Conservation (phyloP, 2,329 filamentous ascomycete species). For the Pyrenochaeta sp. region DNA sequence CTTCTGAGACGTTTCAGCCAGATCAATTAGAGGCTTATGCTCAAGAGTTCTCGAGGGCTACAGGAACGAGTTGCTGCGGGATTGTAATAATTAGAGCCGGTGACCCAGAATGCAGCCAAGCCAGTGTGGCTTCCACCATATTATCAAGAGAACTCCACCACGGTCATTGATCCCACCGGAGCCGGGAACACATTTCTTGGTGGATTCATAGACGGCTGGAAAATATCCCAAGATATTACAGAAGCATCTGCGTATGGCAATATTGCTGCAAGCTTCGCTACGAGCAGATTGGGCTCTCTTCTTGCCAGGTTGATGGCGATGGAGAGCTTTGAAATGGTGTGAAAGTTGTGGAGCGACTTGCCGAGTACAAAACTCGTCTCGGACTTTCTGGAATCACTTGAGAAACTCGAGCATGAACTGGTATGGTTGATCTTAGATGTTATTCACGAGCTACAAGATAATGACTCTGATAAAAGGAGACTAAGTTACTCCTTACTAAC, state of each 20-base stretch:
- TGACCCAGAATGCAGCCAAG: slow-evolving; percentile 12
- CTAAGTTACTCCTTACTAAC: too few relatives aligned
- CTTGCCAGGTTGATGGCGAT: background rate
- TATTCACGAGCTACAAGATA: too few relatives aligned
- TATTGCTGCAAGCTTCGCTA: slow-evolving; percentile 31
- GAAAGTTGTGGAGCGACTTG: slow-evolving; percentile 8
- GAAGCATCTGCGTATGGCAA: slow-evolving; percentile 19
- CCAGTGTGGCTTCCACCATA: slow-evolving; percentile 21
- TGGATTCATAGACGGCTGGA: slow-evolving; percentile 24
- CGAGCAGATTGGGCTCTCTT: slow-evolving; percentile 34
- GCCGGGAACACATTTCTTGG: slow-evolving; percentile 34
- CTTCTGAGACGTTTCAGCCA: background rate
- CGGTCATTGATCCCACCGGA: slow-evolving; percentile 30
- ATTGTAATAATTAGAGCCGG: slow-evolving; percentile 19
- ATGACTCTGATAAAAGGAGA: too few relatives aligned
- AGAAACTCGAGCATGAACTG: too few relatives aligned
- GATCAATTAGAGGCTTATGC: slow-evolving; percentile 1
- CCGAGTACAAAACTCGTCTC: slow-evolving; percentile 12
- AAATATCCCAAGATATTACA: slow-evolving; percentile 4
- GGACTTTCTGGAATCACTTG: background rate
- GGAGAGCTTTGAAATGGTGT: slow-evolving; percentile 19
- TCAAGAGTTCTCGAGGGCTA: background rate
- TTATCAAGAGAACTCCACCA: slow-evolving; percentile 4
- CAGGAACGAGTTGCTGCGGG: slow-evolving; percentile 1
- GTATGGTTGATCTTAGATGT: too few relatives aligned